Evolutionary conservation across 352 stramenopile genomes (phyloP), one percentile per base, ranked within the genome.

Genomic region (Globisporangium abappressorium): DNA sequence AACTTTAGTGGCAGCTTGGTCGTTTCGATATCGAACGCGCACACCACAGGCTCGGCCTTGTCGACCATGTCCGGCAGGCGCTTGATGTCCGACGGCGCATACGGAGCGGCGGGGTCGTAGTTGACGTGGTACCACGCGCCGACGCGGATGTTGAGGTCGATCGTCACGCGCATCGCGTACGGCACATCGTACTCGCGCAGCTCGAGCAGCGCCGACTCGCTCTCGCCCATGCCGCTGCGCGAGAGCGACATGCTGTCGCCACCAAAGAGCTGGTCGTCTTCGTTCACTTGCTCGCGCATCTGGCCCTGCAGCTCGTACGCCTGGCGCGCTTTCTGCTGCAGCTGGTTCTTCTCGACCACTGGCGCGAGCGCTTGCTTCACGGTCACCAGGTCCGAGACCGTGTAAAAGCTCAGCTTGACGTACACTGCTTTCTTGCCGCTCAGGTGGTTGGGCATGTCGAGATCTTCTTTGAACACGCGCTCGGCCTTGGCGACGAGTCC

Each of bases 21-120:
- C 85, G 95, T 99, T 80, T 99, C 98, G 59, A 99, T 99, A 87
- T 99, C 98, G 75, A 99, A 99, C 7, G 98, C 98, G 59, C 99
- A 92, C n/a, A 99, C 93, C 7, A 96, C 79, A 0, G 91, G 94
- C 70, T 98, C 92, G 14, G 93, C 89, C 66, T 98, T 97, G 62
- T 98, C 92, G 38, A 98, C 79, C 76, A 98, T 93, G 66, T 98
- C 91, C 22, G 75, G 78, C 56, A 82, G 80, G n/a, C 77, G 70
- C 61, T n/a, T 77, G 28, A 90, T 75, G 72, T 85, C 73, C 0
- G 69, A 77, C 26, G 84, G 76, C 38, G 60, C 57, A 66, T 89
- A 94, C 2, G 82, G 87, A 14, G 83, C 70, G 3, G 79, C 79
- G 1, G 84, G 67, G 57, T 96, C 81, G 60, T 96, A 92, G 8